Conservation (phyloP, 495 filamentous ascomycete genomes). For the Chaetomium fimeti region DNA sequence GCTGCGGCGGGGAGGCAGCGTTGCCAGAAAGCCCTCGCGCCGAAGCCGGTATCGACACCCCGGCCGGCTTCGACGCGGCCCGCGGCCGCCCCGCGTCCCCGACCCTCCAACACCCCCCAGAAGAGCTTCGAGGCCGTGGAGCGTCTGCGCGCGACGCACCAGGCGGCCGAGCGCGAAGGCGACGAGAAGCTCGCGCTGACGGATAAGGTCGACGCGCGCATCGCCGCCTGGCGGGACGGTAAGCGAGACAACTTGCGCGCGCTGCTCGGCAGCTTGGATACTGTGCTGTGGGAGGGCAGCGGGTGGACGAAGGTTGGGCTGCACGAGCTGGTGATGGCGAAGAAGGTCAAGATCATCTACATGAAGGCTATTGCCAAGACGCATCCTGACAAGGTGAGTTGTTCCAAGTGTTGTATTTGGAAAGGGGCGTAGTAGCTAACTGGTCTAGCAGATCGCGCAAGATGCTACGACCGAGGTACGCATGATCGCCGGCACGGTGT, state of each 20-base stretch:
- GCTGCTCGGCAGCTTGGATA: slow-evolving; percentile 81
- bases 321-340: slow-evolving; percentile 83
- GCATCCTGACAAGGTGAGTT: slow-evolving; percentile 93
- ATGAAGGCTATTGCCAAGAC: slow-evolving; percentile 99
- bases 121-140: slow-evolving; percentile 65
- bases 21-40: slow-evolving; percentile 79
- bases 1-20: slow-evolving; percentile 84
- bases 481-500: slow-evolving; percentile 89
- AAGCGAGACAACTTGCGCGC: slow-evolving; percentile 92
- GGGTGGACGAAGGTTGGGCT: slow-evolving; percentile 97
- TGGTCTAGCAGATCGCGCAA: slow-evolving; percentile 65
- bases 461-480: slow-evolving; percentile 88
- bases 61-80: slow-evolving; percentile 21
- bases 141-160: slow-evolving; percentile 75
- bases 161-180: slow-evolving; percentile 76
- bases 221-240: slow-evolving; percentile 77
- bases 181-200: slow-evolving; percentile 88
- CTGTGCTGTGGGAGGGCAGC: slow-evolving; percentile 83
- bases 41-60: slow-evolving; percentile 49
- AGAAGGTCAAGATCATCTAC: slow-evolving; percentile 93
- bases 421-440: slow-evolving; percentile 8
- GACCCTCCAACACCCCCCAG: slow-evolving; percentile 31
- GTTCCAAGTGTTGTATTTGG: slow-evolving; percentile 5
- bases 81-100: slow-evolving; percentile 40
- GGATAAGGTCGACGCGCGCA: slow-evolving; percentile 75